Evolutionary conservation across 495 filamentous ascomycete species (phyloP).

Genomic region (Tuber indicum): DNA sequence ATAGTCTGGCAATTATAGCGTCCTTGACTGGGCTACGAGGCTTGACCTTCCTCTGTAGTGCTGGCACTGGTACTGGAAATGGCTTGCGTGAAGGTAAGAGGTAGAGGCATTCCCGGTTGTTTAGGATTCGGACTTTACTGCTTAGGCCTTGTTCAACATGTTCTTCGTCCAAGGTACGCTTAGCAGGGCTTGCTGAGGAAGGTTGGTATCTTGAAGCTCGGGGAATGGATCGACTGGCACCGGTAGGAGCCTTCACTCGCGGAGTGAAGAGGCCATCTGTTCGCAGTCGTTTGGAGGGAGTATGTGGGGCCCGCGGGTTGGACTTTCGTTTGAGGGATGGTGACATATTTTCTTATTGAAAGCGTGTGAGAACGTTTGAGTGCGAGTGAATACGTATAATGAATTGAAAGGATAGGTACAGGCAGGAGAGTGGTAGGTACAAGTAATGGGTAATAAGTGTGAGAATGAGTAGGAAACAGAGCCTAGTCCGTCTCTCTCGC

Average conservation of each 20-base stretch:
- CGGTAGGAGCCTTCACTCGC: conserved; percentile 30
- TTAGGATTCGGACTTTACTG: conserved; percentile 32
- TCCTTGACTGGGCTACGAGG: background rate
- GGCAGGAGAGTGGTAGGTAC: background rate
- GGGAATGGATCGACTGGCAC: conserved; percentile 22
- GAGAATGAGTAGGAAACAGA: background rate
- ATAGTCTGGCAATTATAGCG: background rate
- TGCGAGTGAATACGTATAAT: background rate
- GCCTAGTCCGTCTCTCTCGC: background rate
- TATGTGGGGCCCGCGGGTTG: conserved; percentile 9
- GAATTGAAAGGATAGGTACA: conserved; percentile 5
- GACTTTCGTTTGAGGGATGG: conserved; percentile 30
- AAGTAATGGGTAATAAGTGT: background rate
- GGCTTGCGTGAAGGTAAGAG: conserved; percentile 5
- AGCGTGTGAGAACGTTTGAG: background rate
- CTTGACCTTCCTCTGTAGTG: background rate
- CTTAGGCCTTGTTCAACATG: conserved; percentile 9
- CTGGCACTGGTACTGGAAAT: background rate
- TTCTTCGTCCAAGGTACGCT: conserved; percentile 21
- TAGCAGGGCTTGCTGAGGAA: conserved; percentile 4
- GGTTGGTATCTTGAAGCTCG: background rate
- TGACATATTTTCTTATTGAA: conserved; percentile 5
- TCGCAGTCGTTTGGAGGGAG: conserved; percentile 25
- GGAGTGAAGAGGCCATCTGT: conserved; percentile 22
- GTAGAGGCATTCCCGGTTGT: conserved; percentile 27